A percentile compares a stretch with the other conserved stretches of the same genome.
Evolutionary conservation across 1,284 basidiomycete genomes (phyloP).

Genomic region (Schizophyllum commune): DNA sequence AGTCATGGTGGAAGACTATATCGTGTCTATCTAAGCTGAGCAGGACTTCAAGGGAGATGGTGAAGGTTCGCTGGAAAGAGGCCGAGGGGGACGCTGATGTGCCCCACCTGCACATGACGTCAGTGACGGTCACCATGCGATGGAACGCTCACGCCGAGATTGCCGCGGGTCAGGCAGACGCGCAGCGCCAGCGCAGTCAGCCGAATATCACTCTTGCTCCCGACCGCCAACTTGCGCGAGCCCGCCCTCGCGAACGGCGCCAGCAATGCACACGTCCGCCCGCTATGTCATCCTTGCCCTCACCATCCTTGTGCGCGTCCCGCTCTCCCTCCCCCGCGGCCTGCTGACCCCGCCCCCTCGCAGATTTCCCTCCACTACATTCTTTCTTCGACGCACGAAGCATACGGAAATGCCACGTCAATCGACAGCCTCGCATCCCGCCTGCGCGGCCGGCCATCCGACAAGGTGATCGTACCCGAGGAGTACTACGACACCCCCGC

Average conservation of each 20-base stretch:
- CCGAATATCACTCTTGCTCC: neutral
- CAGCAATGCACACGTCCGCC: neutral
- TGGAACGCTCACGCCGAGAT: too few relatives aligned
- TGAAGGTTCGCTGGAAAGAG: too few relatives aligned
- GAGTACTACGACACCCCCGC: slow-evolving; percentile 8
- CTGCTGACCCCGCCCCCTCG: neutral
- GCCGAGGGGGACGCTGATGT: too few relatives aligned
- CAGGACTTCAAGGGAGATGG: too few relatives aligned
- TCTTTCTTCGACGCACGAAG: slow-evolving; percentile 58
- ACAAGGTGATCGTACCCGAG: neutral
- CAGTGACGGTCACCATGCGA: too few relatives aligned
- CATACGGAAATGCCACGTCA: slow-evolving; percentile 59
- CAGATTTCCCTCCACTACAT: slow-evolving; percentile 61
- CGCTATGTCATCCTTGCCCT: slow-evolving; percentile 10
- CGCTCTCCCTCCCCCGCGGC: neutral
- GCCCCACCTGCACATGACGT: too few relatives aligned
- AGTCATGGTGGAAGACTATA: neutral
- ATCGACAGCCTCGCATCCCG: slow-evolving; percentile 34
- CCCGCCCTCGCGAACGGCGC: neutral
- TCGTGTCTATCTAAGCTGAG: too few relatives aligned
- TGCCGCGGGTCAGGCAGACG: too few relatives aligned
- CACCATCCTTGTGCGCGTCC: slow-evolving; percentile 10
- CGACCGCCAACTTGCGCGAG: neutral
- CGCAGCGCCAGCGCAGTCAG: neutral
- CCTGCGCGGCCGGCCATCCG: slow-evolving; percentile 2